These are phyloP conservation scores for Colletotrichum tropicale DNA, from an alignment of 2,329 filamentous ascomycete genomes.

Conservation along the genomic window DNA sequence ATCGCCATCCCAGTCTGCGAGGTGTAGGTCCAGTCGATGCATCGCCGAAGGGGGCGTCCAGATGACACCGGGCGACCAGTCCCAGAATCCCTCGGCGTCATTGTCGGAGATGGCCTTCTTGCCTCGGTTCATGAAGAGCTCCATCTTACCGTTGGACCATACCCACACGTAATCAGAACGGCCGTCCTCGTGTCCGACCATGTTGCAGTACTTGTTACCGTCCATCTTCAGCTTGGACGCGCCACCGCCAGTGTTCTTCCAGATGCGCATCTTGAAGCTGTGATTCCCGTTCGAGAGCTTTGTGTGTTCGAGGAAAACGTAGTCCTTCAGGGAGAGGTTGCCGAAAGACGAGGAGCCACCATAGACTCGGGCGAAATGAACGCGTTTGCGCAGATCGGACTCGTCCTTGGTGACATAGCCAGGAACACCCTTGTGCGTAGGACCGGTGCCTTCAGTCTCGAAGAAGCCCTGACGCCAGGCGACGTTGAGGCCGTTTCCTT, in stretches of 20 bases:
- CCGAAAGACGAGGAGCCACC: neutral
- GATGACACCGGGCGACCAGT: neutral
- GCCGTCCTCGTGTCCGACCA: neutral
- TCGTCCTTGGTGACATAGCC: neutral
- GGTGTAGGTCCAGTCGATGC: constrained; percentile 33
- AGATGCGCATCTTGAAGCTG: neutral
- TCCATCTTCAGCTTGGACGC: neutral
- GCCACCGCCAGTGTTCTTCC: neutral
- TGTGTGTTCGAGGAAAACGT: neutral
- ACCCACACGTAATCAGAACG: neutral
- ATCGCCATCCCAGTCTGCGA: constrained; percentile 41
- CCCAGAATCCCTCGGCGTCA: neutral
- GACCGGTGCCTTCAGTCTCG: neutral
- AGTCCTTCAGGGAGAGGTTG: neutral
- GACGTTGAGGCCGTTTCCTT: constrained; percentile 27
- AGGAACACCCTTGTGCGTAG: neutral
- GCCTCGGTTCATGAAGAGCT: constrained; percentile 13
- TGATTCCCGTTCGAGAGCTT: neutral
- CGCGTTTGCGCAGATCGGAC: neutral
- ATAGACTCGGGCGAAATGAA: neutral
- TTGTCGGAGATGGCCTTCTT: constrained; percentile 11
- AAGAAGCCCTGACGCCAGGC: constrained; percentile 24
- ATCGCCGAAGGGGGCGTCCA: neutral
- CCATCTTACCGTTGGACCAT: neutral
- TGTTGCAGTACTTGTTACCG: neutral